These are phyloP conservation scores for Trifolium pratense DNA, from an alignment of 306 rosid species.

Conservation along the genomic window DNA sequence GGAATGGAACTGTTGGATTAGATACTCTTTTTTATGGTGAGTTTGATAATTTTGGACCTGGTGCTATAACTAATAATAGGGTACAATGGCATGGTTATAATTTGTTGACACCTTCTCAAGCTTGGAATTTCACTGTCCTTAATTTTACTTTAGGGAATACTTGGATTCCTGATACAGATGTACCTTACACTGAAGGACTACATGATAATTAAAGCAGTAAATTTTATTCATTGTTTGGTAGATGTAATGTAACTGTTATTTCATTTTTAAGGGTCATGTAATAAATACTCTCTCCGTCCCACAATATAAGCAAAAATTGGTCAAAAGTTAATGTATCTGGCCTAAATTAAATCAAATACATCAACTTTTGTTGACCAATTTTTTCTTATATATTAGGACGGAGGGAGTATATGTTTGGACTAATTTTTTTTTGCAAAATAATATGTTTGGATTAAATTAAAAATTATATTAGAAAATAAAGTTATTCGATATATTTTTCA, in stretches of 20 bases:
- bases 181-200: slow-evolving; percentile 66
- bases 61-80: slow-evolving; percentile 60
- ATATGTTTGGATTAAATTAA: slow-evolving; percentile 31
- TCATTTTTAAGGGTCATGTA: not conserved
- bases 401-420: slow-evolving; percentile 15
- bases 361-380: too few species aligned
- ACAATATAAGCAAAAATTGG: too few species aligned
- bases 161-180: slow-evolving; percentile 75
- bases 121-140: slow-evolving; percentile 66
- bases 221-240: slow-evolving; percentile 30
- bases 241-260: slow-evolving; percentile 12
- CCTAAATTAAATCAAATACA: too few species aligned
- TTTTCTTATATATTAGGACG: too few species aligned
- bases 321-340: too few species aligned
- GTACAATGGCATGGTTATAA: slow-evolving; percentile 71
- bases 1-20: slow-evolving; percentile 71
- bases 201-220: slow-evolving; percentile 11
- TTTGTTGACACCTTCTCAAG: slow-evolving; percentile 58
- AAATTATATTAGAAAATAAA: not conserved
- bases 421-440: not conserved
- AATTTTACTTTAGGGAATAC: slow-evolving; percentile 66
- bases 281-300: too few species aligned
- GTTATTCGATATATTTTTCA: not conserved
- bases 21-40: slow-evolving; percentile 77
- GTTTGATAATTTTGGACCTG: slow-evolving; percentile 68